Percentiles rank a stretch among this genome's conserved stretches.
phyloP scores from a whole-genome alignment of 139 green algal species.

The Tetraselmis striata region DNA sequence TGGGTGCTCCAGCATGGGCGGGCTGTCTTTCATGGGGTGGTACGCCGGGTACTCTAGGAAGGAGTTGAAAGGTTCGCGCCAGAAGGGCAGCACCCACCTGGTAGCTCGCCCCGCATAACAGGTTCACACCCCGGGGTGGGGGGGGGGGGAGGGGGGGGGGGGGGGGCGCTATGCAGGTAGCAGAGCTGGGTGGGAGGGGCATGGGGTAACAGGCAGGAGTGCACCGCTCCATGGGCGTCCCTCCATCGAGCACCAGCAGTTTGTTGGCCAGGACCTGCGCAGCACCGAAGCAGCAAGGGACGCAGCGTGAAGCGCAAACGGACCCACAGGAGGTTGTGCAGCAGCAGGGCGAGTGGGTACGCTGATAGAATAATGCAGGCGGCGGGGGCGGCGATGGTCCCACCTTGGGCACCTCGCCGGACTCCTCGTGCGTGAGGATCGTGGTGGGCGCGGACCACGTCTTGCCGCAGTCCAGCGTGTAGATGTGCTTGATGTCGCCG shows the following conservation, averaged over 20 bases:
- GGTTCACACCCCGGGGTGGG: too few relatives aligned
- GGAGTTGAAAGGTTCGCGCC: background rate
- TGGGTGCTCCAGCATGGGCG: background rate
- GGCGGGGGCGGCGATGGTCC: too few relatives aligned
- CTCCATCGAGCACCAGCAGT: slow-evolving; percentile 9
- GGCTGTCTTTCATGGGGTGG: slow-evolving; percentile 2
- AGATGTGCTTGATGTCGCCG: slow-evolving; percentile 27
- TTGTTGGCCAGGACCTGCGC: slow-evolving; percentile 10
- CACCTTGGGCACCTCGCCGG: slow-evolving; percentile 27
- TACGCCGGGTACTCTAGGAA: background rate
- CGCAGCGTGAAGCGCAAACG: too few relatives aligned
- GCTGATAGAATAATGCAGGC: too few relatives aligned
- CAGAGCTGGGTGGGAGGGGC: too few relatives aligned
- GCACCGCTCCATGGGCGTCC: background rate
- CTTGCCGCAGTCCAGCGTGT: slow-evolving; percentile 6
- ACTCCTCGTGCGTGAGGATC: slow-evolving; percentile 20
- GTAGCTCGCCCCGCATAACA: background rate
- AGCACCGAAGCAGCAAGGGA: too few relatives aligned
- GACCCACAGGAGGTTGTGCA: too few relatives aligned
- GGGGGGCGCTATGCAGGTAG: too few relatives aligned
- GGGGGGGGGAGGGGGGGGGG: too few relatives aligned
- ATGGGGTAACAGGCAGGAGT: background rate
- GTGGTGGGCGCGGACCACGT: slow-evolving; percentile 15
- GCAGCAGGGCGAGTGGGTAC: background rate
- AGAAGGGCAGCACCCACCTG: slow-evolving; percentile 8